These are phyloP conservation scores for Colletotrichum limetticola DNA, from an alignment of 2,329 filamentous ascomycete genomes.

Conservation along the genomic window DNA sequence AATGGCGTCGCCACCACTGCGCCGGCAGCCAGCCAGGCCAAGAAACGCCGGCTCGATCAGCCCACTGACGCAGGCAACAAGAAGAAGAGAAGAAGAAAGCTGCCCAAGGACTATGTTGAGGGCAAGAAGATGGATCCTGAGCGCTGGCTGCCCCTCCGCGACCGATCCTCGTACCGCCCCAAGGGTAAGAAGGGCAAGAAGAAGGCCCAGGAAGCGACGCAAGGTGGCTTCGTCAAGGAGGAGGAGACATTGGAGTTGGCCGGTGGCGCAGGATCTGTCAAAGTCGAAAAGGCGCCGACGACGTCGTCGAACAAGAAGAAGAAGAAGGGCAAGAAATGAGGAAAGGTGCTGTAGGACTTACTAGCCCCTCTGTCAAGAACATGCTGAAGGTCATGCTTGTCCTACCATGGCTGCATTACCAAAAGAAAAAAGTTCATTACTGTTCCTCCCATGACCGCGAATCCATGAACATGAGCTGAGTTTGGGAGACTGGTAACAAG, in stretches of 20 bases:
- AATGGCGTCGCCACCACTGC: conserved; percentile 69
- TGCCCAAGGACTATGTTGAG: conserved; percentile 80
- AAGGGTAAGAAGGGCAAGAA: conserved; percentile 94
- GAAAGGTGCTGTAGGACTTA: not conserved
- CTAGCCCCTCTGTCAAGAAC: not conserved
- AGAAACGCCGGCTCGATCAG: conserved; percentile 57
- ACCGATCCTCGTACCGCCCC: conserved; percentile 87
- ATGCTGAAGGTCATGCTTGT: not conserved
- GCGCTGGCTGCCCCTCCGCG: conserved; percentile 90
- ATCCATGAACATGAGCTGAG: too few species aligned
- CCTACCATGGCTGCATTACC: not conserved
- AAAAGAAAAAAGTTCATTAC: conserved; percentile 1
- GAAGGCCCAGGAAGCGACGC: conserved; percentile 80
- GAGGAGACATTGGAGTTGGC: conserved; percentile 74
- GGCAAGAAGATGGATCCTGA: conserved; percentile 88
- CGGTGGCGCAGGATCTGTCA: conserved; percentile 71
- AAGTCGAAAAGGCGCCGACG: conserved; percentile 68
- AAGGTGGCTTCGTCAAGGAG: conserved; percentile 84
- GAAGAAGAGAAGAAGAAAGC: conserved; percentile 68
- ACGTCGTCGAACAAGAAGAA: conserved; percentile 55
- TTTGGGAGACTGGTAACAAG: too few species aligned
- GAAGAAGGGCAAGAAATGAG: conserved; percentile 65
- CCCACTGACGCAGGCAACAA: conserved; percentile 41
- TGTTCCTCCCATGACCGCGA: not conserved
- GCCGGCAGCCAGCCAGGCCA: conserved; percentile 49